phyloP scores from a whole-genome alignment of 371 early-diverging fungal species.

The Apophysomyces ossiformis region DNA sequence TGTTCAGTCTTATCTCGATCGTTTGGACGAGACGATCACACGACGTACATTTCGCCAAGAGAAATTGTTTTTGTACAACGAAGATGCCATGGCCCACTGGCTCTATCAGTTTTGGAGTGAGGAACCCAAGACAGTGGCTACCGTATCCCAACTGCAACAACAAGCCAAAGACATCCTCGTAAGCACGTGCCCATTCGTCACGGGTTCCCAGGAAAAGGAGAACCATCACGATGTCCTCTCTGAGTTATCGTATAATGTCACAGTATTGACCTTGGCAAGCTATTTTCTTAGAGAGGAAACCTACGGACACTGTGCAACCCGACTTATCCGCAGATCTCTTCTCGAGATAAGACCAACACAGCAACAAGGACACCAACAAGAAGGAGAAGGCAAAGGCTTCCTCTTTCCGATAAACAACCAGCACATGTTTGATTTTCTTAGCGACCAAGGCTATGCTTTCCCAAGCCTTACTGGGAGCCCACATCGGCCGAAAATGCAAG shows the following conservation, averaged over 20 bases:
- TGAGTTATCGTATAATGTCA: constrained; percentile 60
- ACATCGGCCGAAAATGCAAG: constrained; percentile 29
- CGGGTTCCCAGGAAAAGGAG: constrained; percentile 25
- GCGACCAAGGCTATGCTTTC: constrained; percentile 71
- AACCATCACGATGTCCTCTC: constrained; percentile 19
- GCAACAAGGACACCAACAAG: constrained; percentile 11
- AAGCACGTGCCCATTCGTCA: constrained; percentile 26
- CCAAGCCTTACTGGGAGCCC: constrained; percentile 60
- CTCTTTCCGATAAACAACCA: constrained; percentile 49
- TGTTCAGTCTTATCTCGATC: constrained; percentile 62
- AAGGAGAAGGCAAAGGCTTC: too few species aligned
- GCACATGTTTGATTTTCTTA: constrained; percentile 56
- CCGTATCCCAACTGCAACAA: constrained; percentile 23
- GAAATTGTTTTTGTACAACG: constrained; percentile 56
- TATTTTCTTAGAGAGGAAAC: constrained; percentile 63
- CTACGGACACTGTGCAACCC: constrained; percentile 68
- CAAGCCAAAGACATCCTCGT: constrained; percentile 12
- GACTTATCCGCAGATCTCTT: constrained; percentile 55
- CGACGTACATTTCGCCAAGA: constrained; percentile 54
- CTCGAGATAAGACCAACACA: constrained; percentile 26
- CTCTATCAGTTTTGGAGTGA: constrained; percentile 61
- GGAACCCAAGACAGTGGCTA: constrained; percentile 35
- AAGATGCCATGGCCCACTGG: constrained; percentile 45
- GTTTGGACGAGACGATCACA: constrained; percentile 61
- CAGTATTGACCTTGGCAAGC: constrained; percentile 61